These are phyloP conservation scores for Aspergillus heteromorphus DNA, from an alignment of 495 filamentous ascomycete species.

Conservation along the genomic window DNA sequence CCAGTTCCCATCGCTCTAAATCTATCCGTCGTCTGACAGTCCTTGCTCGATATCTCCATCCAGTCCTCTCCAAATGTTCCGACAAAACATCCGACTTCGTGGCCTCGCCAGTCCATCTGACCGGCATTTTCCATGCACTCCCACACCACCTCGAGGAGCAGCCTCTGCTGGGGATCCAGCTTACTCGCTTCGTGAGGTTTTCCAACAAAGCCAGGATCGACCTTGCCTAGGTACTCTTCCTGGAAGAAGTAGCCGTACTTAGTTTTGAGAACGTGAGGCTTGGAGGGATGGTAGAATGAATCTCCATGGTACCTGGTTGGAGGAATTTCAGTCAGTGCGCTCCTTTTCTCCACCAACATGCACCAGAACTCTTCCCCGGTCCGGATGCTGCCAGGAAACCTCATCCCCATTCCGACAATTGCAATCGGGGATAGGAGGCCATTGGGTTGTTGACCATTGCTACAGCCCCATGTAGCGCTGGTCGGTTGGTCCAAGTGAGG, in stretches of 20 bases:
- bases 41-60: conserved; percentile 12
- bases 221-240: conserved; percentile 18
- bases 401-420: conserved; percentile 36
- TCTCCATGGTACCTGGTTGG: conserved; percentile 27
- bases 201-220: conserved; percentile 24
- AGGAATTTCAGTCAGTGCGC: conserved; percentile 27
- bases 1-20: neutral
- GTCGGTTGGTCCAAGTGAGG: neutral
- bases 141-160: conserved; percentile 19
- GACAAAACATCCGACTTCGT: conserved; percentile 35
- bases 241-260: conserved; percentile 49
- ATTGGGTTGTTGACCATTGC: neutral
- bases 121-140: conserved; percentile 20
- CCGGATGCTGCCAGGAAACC: conserved; percentile 36
- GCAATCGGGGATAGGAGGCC: conserved; percentile 27
- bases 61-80: conserved; percentile 37
- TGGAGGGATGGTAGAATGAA: conserved; percentile 14
- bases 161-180: conserved; percentile 23
- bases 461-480: neutral
- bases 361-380: conserved; percentile 28
- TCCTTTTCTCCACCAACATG: conserved; percentile 28
- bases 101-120: neutral
- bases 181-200: neutral
- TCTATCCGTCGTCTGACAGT: neutral
- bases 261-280: conserved; percentile 9